These are phyloP conservation scores for Claviceps humidiphila DNA, from an alignment of 2,329 filamentous ascomycete species.

Conservation along the genomic window DNA sequence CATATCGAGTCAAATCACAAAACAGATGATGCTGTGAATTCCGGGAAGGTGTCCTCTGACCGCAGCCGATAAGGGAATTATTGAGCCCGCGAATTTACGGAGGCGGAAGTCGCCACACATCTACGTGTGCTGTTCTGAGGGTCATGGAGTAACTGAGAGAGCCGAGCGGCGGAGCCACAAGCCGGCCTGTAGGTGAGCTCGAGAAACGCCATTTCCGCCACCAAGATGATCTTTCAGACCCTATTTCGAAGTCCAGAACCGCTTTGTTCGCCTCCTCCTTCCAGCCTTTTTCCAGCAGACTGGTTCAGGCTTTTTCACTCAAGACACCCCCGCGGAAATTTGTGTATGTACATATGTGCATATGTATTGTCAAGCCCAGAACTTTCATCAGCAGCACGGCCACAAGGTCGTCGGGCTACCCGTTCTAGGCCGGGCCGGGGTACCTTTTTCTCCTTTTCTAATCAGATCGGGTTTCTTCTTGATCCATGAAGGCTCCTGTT, in stretches of 20 bases:
- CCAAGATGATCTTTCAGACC: slow-evolving; percentile 8
- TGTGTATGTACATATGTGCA: background rate
- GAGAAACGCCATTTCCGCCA: slow-evolving; percentile 12
- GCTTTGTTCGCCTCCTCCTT: background rate
- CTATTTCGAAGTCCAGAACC: slow-evolving; percentile 3
- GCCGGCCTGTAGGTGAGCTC: background rate
- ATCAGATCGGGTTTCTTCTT: background rate
- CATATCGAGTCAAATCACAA: background rate
- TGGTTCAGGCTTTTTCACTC: background rate
- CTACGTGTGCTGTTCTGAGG: background rate
- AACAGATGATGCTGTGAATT: background rate
- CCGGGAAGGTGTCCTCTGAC: background rate
- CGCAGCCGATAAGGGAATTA: background rate
- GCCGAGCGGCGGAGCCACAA: slow-evolving; percentile 2
- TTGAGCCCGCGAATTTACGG: background rate
- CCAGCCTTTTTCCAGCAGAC: background rate
- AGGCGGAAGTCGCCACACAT: slow-evolving; percentile 1
- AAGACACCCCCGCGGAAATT: background rate
- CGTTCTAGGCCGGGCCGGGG: background rate
- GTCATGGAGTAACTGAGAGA: background rate
- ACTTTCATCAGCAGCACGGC: no score
- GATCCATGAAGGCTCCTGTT: background rate
- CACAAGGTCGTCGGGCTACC: slow-evolving; percentile 1
- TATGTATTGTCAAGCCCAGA: background rate
- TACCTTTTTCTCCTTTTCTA: background rate